These are phyloP conservation scores for Tetrapisispora nanseiensis DNA, from an alignment of 805 yeast species.

Conservation along the genomic window DNA sequence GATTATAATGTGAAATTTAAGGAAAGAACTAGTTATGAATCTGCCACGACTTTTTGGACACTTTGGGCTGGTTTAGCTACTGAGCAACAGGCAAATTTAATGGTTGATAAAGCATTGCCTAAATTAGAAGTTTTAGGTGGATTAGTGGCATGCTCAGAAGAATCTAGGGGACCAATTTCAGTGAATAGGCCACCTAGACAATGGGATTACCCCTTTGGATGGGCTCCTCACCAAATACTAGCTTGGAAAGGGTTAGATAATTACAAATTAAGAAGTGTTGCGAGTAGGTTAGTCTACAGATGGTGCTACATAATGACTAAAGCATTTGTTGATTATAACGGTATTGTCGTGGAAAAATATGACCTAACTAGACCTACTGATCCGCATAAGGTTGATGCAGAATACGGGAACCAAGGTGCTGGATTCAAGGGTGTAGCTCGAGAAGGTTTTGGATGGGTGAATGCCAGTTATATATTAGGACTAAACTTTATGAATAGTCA, in stretches of 20 bases:
- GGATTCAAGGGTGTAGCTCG: slow-evolving; percentile 87
- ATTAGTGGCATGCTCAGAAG: slow-evolving; percentile 69
- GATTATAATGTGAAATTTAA: slow-evolving; percentile 65
- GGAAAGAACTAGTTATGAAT: slow-evolving; percentile 56
- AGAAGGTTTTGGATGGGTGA: slow-evolving; percentile 98
- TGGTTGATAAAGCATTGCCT: slow-evolving; percentile 49
- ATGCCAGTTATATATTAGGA: slow-evolving; percentile 74
- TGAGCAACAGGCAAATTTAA: slow-evolving; percentile 52
- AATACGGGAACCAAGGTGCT: slow-evolving; percentile 93
- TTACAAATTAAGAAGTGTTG: slow-evolving; percentile 57
- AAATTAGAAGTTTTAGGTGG: slow-evolving; percentile 86
- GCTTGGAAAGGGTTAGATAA: slow-evolving; percentile 81
- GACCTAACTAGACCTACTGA: slow-evolving; percentile 78
- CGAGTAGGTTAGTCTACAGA: slow-evolving; percentile 65
- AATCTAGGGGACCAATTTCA: slow-evolving; percentile 62
- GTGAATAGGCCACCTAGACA: slow-evolving; percentile 77
- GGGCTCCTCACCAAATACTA: slow-evolving; percentile 97
- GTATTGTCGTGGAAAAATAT: slow-evolving; percentile 94
- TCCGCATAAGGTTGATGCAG: slow-evolving; percentile 90
- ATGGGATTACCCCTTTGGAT: slow-evolving; percentile 97
- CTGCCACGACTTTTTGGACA: slow-evolving; percentile 89
- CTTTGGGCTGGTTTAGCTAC: slow-evolving; percentile 73
- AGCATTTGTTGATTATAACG: slow-evolving; percentile 85
- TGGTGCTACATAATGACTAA: slow-evolving; percentile 88
- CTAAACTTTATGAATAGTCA: slow-evolving; percentile 52